Evolutionary conservation across 108 stramenopile genomes (phyloP).

Genomic region (Nitzschia sp.): DNA sequence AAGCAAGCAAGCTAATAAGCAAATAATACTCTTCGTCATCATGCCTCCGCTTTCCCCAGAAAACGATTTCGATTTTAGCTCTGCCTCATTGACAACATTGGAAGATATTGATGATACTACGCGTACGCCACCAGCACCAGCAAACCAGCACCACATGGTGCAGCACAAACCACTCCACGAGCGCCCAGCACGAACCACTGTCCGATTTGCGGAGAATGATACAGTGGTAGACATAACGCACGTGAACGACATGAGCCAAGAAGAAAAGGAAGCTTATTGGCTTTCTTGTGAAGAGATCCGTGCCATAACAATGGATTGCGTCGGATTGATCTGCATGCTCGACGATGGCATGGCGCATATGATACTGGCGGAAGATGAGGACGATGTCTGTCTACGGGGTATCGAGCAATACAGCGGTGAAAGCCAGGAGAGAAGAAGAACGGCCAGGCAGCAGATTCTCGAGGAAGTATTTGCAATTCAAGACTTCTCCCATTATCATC

Average conservation of each 20-base stretch:
- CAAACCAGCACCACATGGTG: too few relatives aligned
- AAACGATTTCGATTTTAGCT: too few relatives aligned
- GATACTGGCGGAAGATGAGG: conserved; percentile 3
- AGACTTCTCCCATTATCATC: background rate
- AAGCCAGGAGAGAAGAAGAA: background rate
- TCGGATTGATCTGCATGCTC: conserved; percentile 10
- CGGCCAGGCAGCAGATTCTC: conserved; percentile 1
- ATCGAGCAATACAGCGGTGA: conserved; percentile 6
- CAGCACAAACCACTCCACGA: too few relatives aligned
- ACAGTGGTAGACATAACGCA: background rate
- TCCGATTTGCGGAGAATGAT: background rate
- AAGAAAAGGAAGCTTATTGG: conserved; percentile 4
- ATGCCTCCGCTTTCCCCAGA: too few relatives aligned
- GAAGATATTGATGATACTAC: too few relatives aligned
- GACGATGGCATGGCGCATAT: background rate
- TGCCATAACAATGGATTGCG: conserved; percentile 11
- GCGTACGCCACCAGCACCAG: too few relatives aligned
- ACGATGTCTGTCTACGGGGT: conserved; percentile 10
- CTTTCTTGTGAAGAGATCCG: conserved; percentile 12
- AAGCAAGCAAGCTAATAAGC: too few relatives aligned
- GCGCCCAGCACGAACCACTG: too few relatives aligned
- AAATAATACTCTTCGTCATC: too few relatives aligned
- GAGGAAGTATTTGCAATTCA: conserved; percentile 9
- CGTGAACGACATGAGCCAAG: conserved; percentile 7
- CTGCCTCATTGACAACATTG: background rate